Evolutionary conservation across 805 yeast species (phyloP), one percentile per base, ranked within the genome.

Genomic region (Myxozyma neglecta): DNA sequence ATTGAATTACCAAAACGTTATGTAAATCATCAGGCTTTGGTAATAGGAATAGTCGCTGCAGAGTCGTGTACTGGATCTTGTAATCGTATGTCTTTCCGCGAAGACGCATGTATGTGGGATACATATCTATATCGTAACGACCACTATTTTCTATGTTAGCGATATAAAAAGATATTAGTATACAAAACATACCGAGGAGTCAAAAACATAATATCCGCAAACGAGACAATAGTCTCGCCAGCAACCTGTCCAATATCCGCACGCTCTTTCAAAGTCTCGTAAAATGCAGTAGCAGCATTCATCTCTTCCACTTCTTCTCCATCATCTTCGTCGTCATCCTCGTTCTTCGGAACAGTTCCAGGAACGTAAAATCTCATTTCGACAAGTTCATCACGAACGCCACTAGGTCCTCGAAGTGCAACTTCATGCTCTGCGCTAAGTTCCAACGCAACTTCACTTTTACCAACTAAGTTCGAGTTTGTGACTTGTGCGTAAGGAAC

Each of bases 31-130:
- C 99, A 0, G 96, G 91, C 72, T 90, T 91, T 32, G 99, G 99
- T 68, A 94, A 80, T 13, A 96, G 85, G 69, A 94, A 93, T 42
- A 94, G 85, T 71, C 97, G 83, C 75, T 91, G 96, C 64, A 94
- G 86, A 72, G 91, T 94, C 71, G 86, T 82, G 75, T 89, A 93
- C 74, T 89, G 97, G 63, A 94, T 83, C 77, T 93, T 94, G 81
- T 94, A 96, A 74, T 94, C 99, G 77, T 94, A 94, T 1, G 98
- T 94, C 76, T 93, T 94, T 74, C 99, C 99, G 71, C 99, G 85
- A 56, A 94, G 81, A 72, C 98, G 85, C 75, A 94, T 83, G 55
- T 94, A 88, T 36, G 84, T 83, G 40, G 89, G 86, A 76, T 89
- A 94, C 86, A 94, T 87, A 75, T 93, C 97, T 70, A 94, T 88